A percentile compares a stretch with the other conserved stretches of the same genome.
Evolutionary conservation across 345 rosid species (phyloP).

Genomic region (Moringa oleifera): DNA sequence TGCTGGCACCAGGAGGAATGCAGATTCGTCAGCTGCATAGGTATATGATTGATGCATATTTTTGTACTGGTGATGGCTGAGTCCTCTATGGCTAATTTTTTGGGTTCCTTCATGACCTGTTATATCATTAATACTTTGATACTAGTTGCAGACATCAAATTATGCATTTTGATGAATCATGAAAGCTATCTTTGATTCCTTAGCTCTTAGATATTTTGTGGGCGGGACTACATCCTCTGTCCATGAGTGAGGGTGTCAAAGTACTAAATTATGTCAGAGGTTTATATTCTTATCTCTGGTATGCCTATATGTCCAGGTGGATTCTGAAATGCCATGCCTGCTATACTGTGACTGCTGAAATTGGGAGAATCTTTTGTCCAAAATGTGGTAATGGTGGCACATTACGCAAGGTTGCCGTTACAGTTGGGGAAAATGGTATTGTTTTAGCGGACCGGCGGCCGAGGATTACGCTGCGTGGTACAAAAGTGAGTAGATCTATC

Average conservation of each 20-base stretch:
- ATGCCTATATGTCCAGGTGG: slow-evolving; percentile 57
- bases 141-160: background rate
- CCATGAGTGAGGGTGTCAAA: too few species aligned
- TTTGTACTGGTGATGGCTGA: background rate
- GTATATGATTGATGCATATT: slow-evolving; percentile 25
- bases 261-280: background rate
- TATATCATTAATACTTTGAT: background rate
- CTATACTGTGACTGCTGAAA: slow-evolving; percentile 77
- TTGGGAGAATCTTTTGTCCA: slow-evolving; percentile 82
- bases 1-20: slow-evolving; percentile 86
- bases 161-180: slow-evolving; percentile 1
- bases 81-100: background rate
- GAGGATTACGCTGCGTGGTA: slow-evolving; percentile 66
- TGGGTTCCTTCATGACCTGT: background rate
- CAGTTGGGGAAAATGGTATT: slow-evolving; percentile 76
- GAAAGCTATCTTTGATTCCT: background rate
- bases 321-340: slow-evolving; percentile 94
- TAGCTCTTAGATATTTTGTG: background rate
- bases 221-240: too few species aligned
- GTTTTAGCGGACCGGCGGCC: slow-evolving; percentile 60
- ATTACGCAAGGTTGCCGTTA: slow-evolving; percentile 73
- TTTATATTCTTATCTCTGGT: slow-evolving; percentile 10
- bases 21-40: slow-evolving; percentile 90
- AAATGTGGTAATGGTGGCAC: slow-evolving; percentile 98
- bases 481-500: slow-evolving; percentile 48